Percentiles rank a stretch among this genome's conserved stretches.
Evolutionary conservation across 306 rosid genomes (phyloP).

Genomic region (Morella rubra): DNA sequence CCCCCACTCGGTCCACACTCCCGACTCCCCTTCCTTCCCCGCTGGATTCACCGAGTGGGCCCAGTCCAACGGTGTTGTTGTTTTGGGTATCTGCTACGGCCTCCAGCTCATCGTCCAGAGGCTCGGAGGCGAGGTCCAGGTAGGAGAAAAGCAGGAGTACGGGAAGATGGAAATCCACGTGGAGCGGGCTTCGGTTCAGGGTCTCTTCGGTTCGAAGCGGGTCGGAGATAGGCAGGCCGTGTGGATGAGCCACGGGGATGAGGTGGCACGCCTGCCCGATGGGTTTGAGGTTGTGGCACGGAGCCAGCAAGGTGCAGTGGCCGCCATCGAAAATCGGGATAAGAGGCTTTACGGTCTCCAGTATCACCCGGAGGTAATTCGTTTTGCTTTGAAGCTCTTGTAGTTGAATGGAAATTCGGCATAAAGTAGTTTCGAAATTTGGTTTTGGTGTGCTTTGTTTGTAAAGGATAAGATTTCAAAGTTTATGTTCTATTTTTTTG

Average conservation of each 20-base stretch:
- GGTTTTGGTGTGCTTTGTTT: neutral
- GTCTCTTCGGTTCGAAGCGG: conserved; percentile 41
- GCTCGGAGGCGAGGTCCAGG: conserved; percentile 75
- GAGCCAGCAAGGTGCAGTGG: conserved; percentile 77
- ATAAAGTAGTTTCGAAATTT: neutral
- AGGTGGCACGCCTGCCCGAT: conserved; percentile 55
- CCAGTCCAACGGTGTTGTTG: conserved; percentile 50
- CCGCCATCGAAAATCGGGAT: conserved; percentile 57
- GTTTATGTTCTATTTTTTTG: neutral
- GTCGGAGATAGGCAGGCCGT: conserved; percentile 61
- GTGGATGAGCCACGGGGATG: conserved; percentile 99
- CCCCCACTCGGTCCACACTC: conserved; percentile 91
- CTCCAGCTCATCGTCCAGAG: conserved; percentile 83
- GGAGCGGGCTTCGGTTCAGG: conserved; percentile 31
- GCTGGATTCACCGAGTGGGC: conserved; percentile 78
- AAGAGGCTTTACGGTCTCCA: conserved; percentile 80
- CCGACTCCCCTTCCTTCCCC: conserved; percentile 72
- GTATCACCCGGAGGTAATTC: conserved; percentile 88
- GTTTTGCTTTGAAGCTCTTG: conserved; percentile 2
- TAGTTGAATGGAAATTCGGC: neutral
- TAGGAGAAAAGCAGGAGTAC: conserved; percentile 80
- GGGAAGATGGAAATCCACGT: conserved; percentile 87
- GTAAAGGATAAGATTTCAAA: neutral
- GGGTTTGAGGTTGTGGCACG: conserved; percentile 76
- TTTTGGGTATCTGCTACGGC: conserved; percentile 91